Percentiles rank a stretch among this genome's conserved stretches.
phyloP scores from a whole-genome alignment of 208 protist genomes.

The Paratrypanosoma confusum region DNA sequence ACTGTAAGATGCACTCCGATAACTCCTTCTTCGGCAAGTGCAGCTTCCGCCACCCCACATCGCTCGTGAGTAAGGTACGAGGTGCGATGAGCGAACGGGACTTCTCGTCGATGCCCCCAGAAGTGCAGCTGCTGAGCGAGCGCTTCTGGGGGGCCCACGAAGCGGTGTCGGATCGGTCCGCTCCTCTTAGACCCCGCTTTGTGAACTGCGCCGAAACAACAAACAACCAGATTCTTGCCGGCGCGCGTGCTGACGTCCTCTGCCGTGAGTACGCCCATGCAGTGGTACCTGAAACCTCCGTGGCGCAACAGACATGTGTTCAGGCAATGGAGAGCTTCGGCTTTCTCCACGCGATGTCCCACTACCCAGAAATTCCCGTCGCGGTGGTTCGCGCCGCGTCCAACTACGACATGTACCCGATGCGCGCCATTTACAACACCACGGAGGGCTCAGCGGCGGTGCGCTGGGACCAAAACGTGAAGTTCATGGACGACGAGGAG shows the following conservation, averaged over 20 bases:
- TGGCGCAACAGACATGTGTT: constrained; percentile 30
- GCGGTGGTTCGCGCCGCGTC: constrained; percentile 36
- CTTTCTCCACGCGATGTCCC: constrained; percentile 31
- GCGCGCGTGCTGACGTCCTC: constrained; percentile 22
- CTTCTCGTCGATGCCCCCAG: constrained; percentile 20
- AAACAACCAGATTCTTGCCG: constrained; percentile 37
- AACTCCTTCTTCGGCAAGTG: constrained; percentile 33
- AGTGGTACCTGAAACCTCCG: constrained; percentile 12
- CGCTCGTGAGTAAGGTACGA: constrained; percentile 25
- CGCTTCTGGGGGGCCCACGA: constrained; percentile 36
- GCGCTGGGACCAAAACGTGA: constrained; percentile 37
- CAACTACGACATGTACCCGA: constrained; percentile 46
- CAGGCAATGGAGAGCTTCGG: constrained; percentile 45
- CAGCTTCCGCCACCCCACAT: constrained; percentile 18
- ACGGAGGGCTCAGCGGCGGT: constrained; percentile 4
- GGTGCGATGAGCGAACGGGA: constrained; percentile 22
- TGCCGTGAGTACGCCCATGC: constrained; percentile 36
- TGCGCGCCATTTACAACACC: constrained; percentile 1
- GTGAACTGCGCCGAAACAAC: constrained; percentile 37
- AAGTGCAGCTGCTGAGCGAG: constrained; percentile 19
- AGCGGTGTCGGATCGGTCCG: constrained; percentile 16
- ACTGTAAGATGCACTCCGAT: constrained; percentile 31
- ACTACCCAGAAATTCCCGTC: constrained; percentile 29
- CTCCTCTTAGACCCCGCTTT: constrained; percentile 22
- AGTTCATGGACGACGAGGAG: constrained; percentile 22